Evolutionary conservation across 2,329 filamentous ascomycete species (phyloP), one percentile per base, ranked within the genome.

Genomic region (Mycocentrospora acerina): DNA sequence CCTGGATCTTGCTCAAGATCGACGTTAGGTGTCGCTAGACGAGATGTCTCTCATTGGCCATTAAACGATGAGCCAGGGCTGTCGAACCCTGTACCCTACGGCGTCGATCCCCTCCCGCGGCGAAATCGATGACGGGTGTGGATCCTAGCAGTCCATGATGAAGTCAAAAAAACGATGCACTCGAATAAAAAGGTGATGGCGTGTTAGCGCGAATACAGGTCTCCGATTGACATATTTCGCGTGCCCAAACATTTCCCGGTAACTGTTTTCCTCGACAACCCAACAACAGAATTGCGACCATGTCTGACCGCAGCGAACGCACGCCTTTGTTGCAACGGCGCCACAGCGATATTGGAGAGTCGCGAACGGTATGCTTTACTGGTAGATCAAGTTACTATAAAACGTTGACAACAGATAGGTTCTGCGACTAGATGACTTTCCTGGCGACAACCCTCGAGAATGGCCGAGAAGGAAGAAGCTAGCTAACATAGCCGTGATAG

Each of bases 401-500:
- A 18, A 7, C 9, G 14, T 36, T 50, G 25, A 49, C 10, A 25
- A 10, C 9, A 7, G 32, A 10, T 13, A 54, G 50, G n/a, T 48
- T 25, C 44, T 60, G 24, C 49, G 47, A 6, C 54, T 62, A 14
- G 37, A 44, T 44, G 57, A 56, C 42, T 35, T 58, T 60, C 40
- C 57, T 30, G 70, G 71, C 46, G 49, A 68, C 15, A 71, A 76
- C 44, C 74, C 75, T 13, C 59, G 71, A 46, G 62, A 69, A 57
- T 77, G 75, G 75, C 55, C 60, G 9, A 55, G 57, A 42, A 52
- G 55, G 32, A 68, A 61, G 42, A 77, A 77, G 47, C 62, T 77
- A 52, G 51, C 65, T 31, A 78, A 78, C 42, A 71, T 77, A 19
- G 66, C 60, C 10, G 69, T 77, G 34, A 76, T 78, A 38, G 73